Evolutionary conservation across 208 protist species (phyloP), one percentile per base, ranked within the genome.

Genomic region (Leishmania major): DNA sequence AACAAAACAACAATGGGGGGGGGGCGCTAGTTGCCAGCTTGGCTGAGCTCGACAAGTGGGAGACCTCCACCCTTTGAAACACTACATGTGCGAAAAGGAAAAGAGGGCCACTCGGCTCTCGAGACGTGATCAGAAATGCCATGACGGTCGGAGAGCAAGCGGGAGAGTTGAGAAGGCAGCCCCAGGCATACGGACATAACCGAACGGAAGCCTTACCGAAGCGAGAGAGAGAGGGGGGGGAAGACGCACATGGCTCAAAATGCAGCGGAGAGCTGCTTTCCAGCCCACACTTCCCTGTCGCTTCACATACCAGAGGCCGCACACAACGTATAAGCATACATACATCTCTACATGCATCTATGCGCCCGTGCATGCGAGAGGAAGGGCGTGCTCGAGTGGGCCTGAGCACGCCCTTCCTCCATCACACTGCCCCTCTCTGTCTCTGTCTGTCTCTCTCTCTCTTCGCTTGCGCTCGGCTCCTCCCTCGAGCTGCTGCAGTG

Each of bases 1-100:
- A 84, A 82, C 77, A 59, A 62, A 82, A 74, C 35, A 53, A 51
- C 22, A 62, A 75, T 64, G 40, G 40, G 40, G 40, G 4, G 3
- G 40, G 67, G 67, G 22, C 66, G 55, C 62, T 43, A 49, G 6
- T 40, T 6, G 19, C 25, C 2, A 72, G 22, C 3, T 69, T 43
- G 31, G 31, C 28, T 40, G 10, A 15, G 62, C 31, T 69, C 31
- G 62, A 40, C 28, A 40, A 15, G 15, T 17, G 62, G 28, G 31
- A 69, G 15, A 40, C 28, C 62, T 28, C 31, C 62, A 35, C 62
- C 62, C 19, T 15, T 31, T 43, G 3, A 40, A 69, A 17, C 28
- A 69, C 8, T 55, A 64, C 31, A 31, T 6, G 59, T 64, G 22
- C n/a, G 59, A 69, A 69, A 22, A 17, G 40, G 3, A 40, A 67